A percentile compares a stretch with the other conserved stretches of the same genome.
These are phyloP conservation scores for Diospyros kaki DNA, from an alignment of 148 eudicot species.

Conservation along the genomic window DNA sequence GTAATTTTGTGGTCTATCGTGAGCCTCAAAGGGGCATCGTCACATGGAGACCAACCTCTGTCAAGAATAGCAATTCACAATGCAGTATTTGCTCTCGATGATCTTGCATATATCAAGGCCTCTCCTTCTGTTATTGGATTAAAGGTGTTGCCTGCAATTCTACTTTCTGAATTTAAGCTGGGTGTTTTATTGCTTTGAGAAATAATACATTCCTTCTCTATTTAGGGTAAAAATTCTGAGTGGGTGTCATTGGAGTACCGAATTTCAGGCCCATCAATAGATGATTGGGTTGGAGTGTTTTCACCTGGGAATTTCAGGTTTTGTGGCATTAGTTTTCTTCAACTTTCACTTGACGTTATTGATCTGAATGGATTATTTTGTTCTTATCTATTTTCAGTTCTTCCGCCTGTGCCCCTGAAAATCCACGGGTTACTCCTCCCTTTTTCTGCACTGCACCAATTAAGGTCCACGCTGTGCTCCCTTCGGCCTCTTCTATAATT, in stretches of 20 bases:
- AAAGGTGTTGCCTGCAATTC: constrained; percentile 29
- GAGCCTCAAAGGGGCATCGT: constrained; percentile 29
- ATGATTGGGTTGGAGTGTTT: constrained; percentile 91
- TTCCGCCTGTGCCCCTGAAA: constrained; percentile 55
- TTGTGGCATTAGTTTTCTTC: background rate
- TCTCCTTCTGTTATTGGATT: constrained; percentile 67
- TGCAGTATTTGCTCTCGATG: constrained; percentile 40
- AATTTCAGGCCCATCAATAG: constrained; percentile 48
- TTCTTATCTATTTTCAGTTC: constrained; percentile 34
- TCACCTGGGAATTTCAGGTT: constrained; percentile 88
- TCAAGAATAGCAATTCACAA: constrained; percentile 57
- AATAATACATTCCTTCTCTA: background rate
- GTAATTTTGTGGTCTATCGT: constrained; percentile 27
- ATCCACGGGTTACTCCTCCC: constrained; percentile 48
- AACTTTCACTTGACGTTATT: background rate
- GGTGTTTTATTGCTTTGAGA: background rate
- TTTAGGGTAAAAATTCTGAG: constrained; percentile 51
- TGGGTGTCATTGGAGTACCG: constrained; percentile 60
- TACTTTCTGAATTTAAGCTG: background rate
- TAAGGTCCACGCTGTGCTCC: constrained; percentile 41
- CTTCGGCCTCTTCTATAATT: background rate
- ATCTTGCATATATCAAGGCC: constrained; percentile 45
- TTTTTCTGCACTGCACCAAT: constrained; percentile 76
- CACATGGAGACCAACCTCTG: constrained; percentile 67
- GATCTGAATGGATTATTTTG: background rate